A percentile compares a stretch with the other conserved stretches of the same genome.
Conservation (phyloP, 202 grass and related monocot species). For the Miscanthus sacchariflorus region DNA sequence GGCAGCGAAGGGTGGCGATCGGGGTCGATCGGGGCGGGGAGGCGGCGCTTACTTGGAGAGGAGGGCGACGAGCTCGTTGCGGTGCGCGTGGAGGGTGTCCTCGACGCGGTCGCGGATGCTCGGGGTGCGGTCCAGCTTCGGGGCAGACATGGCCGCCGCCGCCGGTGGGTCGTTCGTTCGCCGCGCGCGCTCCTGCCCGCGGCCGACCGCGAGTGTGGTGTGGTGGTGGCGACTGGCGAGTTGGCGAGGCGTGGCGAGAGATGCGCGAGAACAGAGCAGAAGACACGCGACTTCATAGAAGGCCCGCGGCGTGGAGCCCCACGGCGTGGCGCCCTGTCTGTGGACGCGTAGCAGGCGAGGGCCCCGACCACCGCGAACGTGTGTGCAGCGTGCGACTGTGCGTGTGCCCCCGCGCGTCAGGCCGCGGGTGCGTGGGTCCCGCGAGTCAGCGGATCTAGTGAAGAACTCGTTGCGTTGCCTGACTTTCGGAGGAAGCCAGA, state of each 20-base stretch:
- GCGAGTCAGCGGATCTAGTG: background rate
- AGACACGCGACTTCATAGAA: slow-evolving; percentile 34
- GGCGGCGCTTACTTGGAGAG: slow-evolving; percentile 66
- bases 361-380: no score
- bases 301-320: background rate
- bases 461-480: background rate
- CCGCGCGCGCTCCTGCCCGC: background rate
- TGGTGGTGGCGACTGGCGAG: background rate
- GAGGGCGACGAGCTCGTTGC: slow-evolving; percentile 96
- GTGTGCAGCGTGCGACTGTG: background rate
- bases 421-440: background rate
- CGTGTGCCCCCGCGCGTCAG: background rate
- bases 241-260: slow-evolving; percentile 9
- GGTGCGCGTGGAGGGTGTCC: slow-evolving; percentile 83
- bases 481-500: background rate
- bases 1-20: background rate
- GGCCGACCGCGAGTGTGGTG: background rate
- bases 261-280: background rate
- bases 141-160: slow-evolving; percentile 60
- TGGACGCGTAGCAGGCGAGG: slow-evolving; percentile 30
- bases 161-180: background rate
- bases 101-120: slow-evolving; percentile 91
- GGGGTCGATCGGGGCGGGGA: no score
- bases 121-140: slow-evolving; percentile 63
- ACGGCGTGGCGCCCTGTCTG: background rate